phyloP scores from a whole-genome alignment of 306 rosid genomes.

The Arachis stenosperma region DNA sequence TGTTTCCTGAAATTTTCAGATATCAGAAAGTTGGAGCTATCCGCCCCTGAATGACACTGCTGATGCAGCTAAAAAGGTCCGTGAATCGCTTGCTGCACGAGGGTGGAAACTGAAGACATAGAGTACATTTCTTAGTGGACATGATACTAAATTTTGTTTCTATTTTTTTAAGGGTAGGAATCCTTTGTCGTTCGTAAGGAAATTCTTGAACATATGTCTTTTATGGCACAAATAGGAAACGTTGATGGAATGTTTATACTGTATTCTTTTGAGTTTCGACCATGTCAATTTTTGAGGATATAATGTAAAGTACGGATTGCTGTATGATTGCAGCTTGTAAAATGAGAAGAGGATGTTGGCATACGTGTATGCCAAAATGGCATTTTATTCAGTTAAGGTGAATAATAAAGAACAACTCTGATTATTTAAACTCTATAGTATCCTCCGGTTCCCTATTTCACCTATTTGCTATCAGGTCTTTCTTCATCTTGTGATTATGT shows the following conservation, averaged over 20 bases:
- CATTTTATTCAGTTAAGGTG: constrained; percentile 15
- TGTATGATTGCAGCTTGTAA: constrained; percentile 49
- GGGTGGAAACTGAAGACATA: constrained; percentile 90
- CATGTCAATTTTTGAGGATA: constrained; percentile 9
- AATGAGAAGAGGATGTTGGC: constrained; percentile 40
- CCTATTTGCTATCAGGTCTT: neutral
- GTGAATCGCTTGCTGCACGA: constrained; percentile 71
- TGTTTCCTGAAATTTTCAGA: constrained; percentile 55
- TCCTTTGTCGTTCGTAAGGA: neutral
- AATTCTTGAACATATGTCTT: constrained; percentile 25
- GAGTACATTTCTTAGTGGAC: neutral
- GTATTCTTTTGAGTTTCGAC: constrained; percentile 18
- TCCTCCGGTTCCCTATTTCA: neutral
- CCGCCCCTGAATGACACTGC: constrained; percentile 91
- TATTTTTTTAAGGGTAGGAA: constrained; percentile 7
- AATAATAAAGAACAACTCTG: constrained; percentile 1
- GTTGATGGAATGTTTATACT: neutral
- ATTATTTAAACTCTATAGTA: constrained; percentile 10
- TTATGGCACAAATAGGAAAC: constrained; percentile 37
- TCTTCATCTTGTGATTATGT: neutral
- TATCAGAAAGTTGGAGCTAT: constrained; percentile 95
- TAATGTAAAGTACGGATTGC: constrained; percentile 23
- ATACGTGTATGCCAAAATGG: neutral
- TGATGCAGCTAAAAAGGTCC: constrained; percentile 79
- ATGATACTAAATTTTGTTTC: constrained; percentile 19